These are phyloP conservation scores for Nasturtium officinale DNA, from an alignment of 345 rosid genomes.

Conservation along the genomic window DNA sequence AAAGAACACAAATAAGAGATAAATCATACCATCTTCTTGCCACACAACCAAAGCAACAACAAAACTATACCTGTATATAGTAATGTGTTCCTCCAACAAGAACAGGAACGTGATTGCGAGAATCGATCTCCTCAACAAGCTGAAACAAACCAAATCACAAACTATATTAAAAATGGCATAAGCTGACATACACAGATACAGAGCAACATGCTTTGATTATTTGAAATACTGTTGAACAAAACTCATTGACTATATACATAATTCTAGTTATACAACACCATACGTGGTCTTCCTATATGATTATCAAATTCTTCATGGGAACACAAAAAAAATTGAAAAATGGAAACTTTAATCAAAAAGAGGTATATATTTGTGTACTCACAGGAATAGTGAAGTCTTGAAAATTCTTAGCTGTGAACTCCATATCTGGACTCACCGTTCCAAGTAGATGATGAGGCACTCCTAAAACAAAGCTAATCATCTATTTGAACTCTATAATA, in stretches of 20 bases:
- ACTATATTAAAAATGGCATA: neutral
- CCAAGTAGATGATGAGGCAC: constrained; percentile 90
- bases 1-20: neutral
- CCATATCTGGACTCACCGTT: constrained; percentile 60
- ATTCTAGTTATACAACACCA: no score
- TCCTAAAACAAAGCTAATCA: constrained; percentile 46
- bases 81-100: constrained; percentile 95
- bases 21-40: neutral
- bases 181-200: neutral
- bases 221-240: neutral
- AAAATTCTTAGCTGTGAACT: constrained; percentile 79
- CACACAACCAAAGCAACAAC: constrained; percentile 14
- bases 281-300: neutral
- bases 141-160: constrained; percentile 42
- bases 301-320: neutral
- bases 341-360: neutral
- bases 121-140: constrained; percentile 70
- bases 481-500: neutral
- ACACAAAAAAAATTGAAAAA: neutral
- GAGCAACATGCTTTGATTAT: neutral
- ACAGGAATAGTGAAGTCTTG: constrained; percentile 72
- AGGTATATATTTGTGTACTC: constrained; percentile 41
- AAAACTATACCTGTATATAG: constrained; percentile 75
- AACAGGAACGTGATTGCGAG: constrained; percentile 75
- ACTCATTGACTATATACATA: no score